phyloP scores from a whole-genome alignment of 305 asterid species.

The Plantago lanceolata region DNA sequence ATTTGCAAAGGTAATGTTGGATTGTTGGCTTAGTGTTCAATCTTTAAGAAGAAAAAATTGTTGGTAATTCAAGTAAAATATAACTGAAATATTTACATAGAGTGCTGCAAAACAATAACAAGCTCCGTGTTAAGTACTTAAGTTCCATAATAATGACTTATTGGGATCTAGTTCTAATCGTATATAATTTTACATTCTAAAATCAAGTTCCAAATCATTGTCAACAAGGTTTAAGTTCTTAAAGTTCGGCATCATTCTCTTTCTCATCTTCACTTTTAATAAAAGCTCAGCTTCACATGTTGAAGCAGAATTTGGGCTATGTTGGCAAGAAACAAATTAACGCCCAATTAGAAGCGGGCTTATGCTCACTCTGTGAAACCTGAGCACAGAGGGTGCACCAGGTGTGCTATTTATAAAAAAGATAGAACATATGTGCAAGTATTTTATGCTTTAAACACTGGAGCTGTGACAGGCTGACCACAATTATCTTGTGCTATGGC shows the following conservation, averaged over 20 bases:
- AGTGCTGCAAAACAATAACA: background rate
- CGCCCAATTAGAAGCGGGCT: background rate
- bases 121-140: background rate
- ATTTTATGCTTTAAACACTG: background rate
- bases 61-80: background rate
- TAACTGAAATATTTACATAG: background rate
- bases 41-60: conserved; percentile 18
- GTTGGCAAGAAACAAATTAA: background rate
- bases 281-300: background rate
- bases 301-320: background rate
- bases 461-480: background rate
- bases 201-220: background rate
- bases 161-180: background rate
- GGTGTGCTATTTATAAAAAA: background rate
- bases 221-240: background rate
- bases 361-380: background rate
- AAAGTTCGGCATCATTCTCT: background rate
- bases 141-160: background rate
- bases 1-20: conserved; percentile 84
- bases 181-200: background rate
- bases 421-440: background rate
- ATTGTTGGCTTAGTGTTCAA: conserved; percentile 17
- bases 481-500: background rate
- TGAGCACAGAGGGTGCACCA: background rate
- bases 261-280: background rate